Evolutionary conservation across 148 eudicot genomes (phyloP), one percentile per base, ranked within the genome.

Genomic region (Silene uniflora): DNA sequence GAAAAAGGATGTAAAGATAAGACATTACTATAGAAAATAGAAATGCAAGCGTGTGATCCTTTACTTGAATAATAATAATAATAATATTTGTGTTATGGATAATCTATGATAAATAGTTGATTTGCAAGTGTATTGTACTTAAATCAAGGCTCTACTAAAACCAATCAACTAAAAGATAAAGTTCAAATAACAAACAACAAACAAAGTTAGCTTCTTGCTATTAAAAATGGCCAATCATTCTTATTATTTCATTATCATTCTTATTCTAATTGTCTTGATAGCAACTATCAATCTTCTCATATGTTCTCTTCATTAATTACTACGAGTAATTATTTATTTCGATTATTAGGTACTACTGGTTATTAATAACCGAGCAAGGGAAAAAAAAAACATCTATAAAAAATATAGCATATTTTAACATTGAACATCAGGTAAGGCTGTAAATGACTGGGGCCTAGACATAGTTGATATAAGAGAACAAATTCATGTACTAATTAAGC

Each of bases 231-330:
- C 6, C 12, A 21, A 60, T 70, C 39, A 71, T 77, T 23, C 67
- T 59, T 18, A 61, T 47, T 60, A 61, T 77, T 19, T 42, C 75
- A 71, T 77, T 47, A 62, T 77, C 71, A 77, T 62, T 71, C 29
- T 27, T 52, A 64, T 62, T 71, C 29, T 27, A 32, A 64, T 77
- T 62, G 80, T 77, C 25, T n/a, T 29, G 71, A 32, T 49, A 77
- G 71, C 54, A 49, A 58, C 67, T 3, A 60, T 42, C 62, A 23
- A 42, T 10, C 62, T 64, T 54, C 24, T 62, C 4, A 35, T 6
- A 47, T 47, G 7, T 32, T 71, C 35, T 71, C n/a, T 21, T 4
- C 32, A 52, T 39, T 54, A 46, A 39, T 39, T 47, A 14, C 35
- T 32, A 32, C 4, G 5, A 32, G 5, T 32, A 52, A 35, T 49